Evolutionary conservation across 1,139 yeast genomes (phyloP).

Genomic region (Taphrina confusa): DNA sequence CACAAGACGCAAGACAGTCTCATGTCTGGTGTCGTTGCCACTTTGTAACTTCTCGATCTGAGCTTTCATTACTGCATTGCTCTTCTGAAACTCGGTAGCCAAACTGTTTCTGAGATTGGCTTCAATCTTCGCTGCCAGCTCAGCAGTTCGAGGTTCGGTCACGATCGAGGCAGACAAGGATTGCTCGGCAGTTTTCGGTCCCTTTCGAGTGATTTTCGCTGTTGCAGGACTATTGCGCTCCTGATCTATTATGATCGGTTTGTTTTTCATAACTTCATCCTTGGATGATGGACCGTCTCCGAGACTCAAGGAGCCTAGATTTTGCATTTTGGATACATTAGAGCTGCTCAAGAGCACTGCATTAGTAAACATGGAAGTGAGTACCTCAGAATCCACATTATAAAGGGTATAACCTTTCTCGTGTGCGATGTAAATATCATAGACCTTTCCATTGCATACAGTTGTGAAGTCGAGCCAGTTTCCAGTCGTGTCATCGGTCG

Average conservation of each 20-base stretch:
- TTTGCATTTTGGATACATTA: slow-evolving; percentile 1
- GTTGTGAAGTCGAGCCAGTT: not conserved
- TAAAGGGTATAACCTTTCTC: slow-evolving; percentile 1
- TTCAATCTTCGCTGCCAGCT: slow-evolving; percentile 9
- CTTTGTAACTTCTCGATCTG: slow-evolving; percentile 7
- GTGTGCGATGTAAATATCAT: slow-evolving; percentile 7
- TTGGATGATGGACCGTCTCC: not conserved
- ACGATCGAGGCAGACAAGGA: not conserved
- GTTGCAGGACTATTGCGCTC: not conserved
- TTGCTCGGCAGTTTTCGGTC: not conserved
- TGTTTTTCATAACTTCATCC: not conserved
- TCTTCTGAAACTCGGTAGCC: slow-evolving; percentile 4
- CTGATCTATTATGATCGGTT: not conserved
- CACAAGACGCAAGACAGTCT: slow-evolving; percentile 6
- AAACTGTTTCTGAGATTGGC: not conserved
- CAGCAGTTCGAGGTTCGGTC: slow-evolving; percentile 17
- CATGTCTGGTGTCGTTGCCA: slow-evolving; percentile 18
- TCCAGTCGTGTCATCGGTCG: not conserved
- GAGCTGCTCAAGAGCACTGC: not conserved
- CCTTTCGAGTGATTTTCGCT: not conserved
- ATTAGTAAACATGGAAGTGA: not conserved
- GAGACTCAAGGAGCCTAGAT: not conserved
- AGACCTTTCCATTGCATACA: not conserved
- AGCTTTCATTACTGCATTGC: slow-evolving; percentile 1
- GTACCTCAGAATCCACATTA: not conserved